Conservation (phyloP, 2,329 filamentous ascomycete genomes). For the Aureobasidium musti region DNA sequence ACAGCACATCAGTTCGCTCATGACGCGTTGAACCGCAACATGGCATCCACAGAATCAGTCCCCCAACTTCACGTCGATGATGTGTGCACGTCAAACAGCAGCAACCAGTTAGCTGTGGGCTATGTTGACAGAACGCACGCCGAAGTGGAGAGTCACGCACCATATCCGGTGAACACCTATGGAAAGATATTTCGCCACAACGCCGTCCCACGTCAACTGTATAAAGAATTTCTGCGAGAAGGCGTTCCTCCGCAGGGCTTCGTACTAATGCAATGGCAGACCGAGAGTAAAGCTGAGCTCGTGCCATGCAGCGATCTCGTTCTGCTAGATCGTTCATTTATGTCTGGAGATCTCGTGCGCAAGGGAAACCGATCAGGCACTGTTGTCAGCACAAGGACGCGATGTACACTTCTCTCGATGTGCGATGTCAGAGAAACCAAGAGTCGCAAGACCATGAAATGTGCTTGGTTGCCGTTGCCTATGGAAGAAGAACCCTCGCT, state of each 20-base stretch:
- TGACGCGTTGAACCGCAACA: not conserved
- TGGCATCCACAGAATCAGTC: not conserved
- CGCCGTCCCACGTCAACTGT: slow-evolving; percentile 40
- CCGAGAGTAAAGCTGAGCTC: slow-evolving; percentile 37
- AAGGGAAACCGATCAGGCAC: slow-evolving; percentile 55
- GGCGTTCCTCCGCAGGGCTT: slow-evolving; percentile 56
- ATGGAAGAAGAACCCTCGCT: slow-evolving; percentile 26
- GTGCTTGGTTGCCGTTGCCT: slow-evolving; percentile 30
- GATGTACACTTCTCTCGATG: slow-evolving; percentile 48
- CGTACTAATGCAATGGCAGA: slow-evolving; percentile 54
- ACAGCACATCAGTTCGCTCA: not conserved
- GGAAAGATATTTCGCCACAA: slow-evolving; percentile 42
- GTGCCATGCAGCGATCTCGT: slow-evolving; percentile 45
- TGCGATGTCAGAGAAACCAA: slow-evolving; percentile 34
- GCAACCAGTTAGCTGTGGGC: slow-evolving; percentile 46
- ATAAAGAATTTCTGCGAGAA: slow-evolving; percentile 45
- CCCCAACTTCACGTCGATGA: slow-evolving; percentile 40
- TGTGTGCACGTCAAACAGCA: slow-evolving; percentile 44
- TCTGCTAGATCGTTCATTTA: slow-evolving; percentile 57
- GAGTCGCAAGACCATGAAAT: slow-evolving; percentile 23
- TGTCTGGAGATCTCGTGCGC: slow-evolving; percentile 60
- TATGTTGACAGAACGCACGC: slow-evolving; percentile 49
- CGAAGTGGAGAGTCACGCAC: slow-evolving; percentile 51
- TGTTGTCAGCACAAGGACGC: slow-evolving; percentile 52
- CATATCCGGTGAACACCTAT: slow-evolving; percentile 47